phyloP scores from a whole-genome alignment of 345 rosid genomes.

The Gossypium longicalyx region DNA sequence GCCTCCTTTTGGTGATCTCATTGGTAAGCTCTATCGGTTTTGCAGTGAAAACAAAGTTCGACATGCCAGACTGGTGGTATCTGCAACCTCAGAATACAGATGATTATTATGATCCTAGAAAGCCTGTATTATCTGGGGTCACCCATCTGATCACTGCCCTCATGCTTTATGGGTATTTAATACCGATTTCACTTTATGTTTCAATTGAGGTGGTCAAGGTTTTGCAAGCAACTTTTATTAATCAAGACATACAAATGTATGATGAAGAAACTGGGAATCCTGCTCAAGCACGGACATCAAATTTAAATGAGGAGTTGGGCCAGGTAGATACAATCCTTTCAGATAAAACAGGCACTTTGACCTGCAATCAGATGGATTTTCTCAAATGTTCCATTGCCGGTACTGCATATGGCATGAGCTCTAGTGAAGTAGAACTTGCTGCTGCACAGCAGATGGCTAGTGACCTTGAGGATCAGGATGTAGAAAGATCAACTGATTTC shows the following conservation, averaged over 20 bases:
- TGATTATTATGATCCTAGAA: constrained; percentile 50
- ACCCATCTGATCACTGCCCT: constrained; percentile 89
- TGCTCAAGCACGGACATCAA: constrained; percentile 89
- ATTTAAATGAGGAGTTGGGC: constrained; percentile 96
- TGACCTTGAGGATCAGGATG: constrained; percentile 63
- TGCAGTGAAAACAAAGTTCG: constrained; percentile 66
- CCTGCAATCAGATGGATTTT: constrained; percentile 99
- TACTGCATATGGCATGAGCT: constrained; percentile 57
- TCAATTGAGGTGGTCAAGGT: constrained; percentile 97
- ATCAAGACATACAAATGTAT: constrained; percentile 81
- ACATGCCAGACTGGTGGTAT: constrained; percentile 87
- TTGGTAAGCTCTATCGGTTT: constrained; percentile 82
- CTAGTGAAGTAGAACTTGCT: constrained; percentile 88
- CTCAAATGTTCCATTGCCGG: constrained; percentile 94
- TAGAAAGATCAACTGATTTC: constrained; percentile 32
- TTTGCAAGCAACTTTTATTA: constrained; percentile 88
- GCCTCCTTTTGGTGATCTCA: constrained; percentile 61
- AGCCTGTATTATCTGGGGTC: constrained; percentile 58
- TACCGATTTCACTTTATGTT: constrained; percentile 94
- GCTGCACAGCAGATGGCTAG: constrained; percentile 85
- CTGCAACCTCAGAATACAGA: constrained; percentile 47
- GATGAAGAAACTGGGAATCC: constrained; percentile 84
- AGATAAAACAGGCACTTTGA: constrained; percentile 97
- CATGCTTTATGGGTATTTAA: constrained; percentile 92
- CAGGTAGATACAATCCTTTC: constrained; percentile 96